Base-by-base conservation (phyloP, 2,329 filamentous ascomycete genomes). In the Cordyceps cateniannulata region DNA sequence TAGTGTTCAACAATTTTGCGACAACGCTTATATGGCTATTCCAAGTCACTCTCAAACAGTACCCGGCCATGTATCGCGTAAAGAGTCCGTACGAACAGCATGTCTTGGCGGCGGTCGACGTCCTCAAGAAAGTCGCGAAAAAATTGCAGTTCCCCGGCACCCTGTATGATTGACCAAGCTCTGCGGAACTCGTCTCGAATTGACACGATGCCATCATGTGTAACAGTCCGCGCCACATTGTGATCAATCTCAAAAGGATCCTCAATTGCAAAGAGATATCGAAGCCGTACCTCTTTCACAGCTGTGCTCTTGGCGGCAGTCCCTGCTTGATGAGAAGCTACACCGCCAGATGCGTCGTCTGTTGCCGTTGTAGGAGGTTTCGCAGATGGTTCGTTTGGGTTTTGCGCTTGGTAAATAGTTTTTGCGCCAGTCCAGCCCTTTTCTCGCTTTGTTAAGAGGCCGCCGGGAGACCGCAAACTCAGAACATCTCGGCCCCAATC, bases 361-460 rank as follows among this genome's bases (percentile, higher is more conserved):
- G 63, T n/a, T 63, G 63, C 5, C 58, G 56, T 22, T 62, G 62
- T 29, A 64, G 27, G 42, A 5, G 49, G 40, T 8, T 60, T 50
- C 8, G 52, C 45, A 29, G 64, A n/a, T 3, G 60, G 45, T 40
- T 68, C 44, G 66, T 69, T 49, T 65, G 65, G 48, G 57, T 64
- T 71, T 66, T 79, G 79, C 27, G 78, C 75, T 63, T 87, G 83
- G 27, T 85, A 74, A 7, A 85, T 83, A 0, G 88, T 92, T 70
- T 86, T 89, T 5, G 91, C 90, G n/a, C 87, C 87, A 0, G 88
- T 90, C 93, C 93, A 97, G 1, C 88, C 89, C 70, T 96, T 96
- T 18, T 85, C 81, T 60, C 85, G 79, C 73, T 96, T 96, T 20
- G 81, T 80, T 20, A 91, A 69, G 5, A 93, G 77, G 0, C 92